A percentile compares a stretch with the other conserved stretches of the same genome.
These are phyloP conservation scores for Tolypocladium cylindrosporum DNA, from an alignment of 2,329 filamentous ascomycete species.

Conservation along the genomic window DNA sequence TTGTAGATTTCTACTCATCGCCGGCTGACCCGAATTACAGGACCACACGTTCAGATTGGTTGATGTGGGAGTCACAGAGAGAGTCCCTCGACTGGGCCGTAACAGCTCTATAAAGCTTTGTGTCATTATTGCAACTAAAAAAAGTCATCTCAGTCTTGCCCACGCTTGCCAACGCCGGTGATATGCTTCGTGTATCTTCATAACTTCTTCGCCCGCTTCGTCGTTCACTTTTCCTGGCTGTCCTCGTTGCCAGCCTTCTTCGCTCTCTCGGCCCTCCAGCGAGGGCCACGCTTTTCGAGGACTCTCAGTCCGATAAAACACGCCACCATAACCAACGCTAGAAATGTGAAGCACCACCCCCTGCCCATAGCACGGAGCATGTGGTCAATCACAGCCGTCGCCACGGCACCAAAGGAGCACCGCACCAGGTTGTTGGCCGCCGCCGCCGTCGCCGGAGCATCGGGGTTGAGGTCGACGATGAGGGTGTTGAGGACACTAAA, in stretches of 20 bases:
- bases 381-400: slow-evolving; percentile 47
- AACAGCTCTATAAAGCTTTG: slow-evolving; percentile 30
- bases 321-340: slow-evolving; percentile 38
- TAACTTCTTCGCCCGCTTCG: not conserved
- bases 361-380: slow-evolving; percentile 47
- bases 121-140: not conserved
- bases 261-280: slow-evolving; percentile 40
- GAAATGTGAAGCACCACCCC: slow-evolving; percentile 54
- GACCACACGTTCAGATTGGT: slow-evolving; percentile 93
- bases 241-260: slow-evolving; percentile 13
- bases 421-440: slow-evolving; percentile 55
- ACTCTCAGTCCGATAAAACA: slow-evolving; percentile 39
- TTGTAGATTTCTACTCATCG: not conserved
- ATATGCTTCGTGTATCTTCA: slow-evolving; percentile 1
- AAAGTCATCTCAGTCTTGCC: not conserved
- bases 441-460: slow-evolving; percentile 50
- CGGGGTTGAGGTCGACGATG: slow-evolving; percentile 52
- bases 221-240: slow-evolving; percentile 1
- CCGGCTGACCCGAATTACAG: slow-evolving; percentile 28
- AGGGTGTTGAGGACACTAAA: slow-evolving; percentile 56
- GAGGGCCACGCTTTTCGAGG: slow-evolving; percentile 36
- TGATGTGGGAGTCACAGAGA: slow-evolving; percentile 83
- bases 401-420: slow-evolving; percentile 50
- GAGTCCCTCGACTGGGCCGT: slow-evolving; percentile 57
- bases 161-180: slow-evolving; percentile 7